These are phyloP conservation scores for Friedmanniomyces endolithicus DNA, from an alignment of 495 filamentous ascomycete species.

Conservation along the genomic window DNA sequence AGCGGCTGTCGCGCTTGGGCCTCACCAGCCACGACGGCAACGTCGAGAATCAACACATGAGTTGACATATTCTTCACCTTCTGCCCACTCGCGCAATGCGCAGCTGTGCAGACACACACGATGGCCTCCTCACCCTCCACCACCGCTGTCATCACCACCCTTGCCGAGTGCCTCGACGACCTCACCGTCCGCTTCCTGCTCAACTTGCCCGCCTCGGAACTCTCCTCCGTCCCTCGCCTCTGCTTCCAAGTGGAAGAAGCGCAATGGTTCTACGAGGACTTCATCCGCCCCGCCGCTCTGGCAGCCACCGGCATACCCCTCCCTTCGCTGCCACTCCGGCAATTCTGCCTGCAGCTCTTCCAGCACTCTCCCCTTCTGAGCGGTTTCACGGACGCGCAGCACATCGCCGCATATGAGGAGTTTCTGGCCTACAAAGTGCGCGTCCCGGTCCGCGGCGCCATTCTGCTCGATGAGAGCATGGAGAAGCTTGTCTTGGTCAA, in stretches of 20 bases:
- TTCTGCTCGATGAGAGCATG: slow-evolving; percentile 83
- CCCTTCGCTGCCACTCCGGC: slow-evolving; percentile 69
- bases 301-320: slow-evolving; percentile 47
- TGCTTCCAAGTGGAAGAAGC: slow-evolving; percentile 98
- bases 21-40: too few relatives aligned
- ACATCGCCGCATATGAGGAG: slow-evolving; percentile 69
- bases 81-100: too few relatives aligned
- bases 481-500: slow-evolving; percentile 84
- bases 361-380: slow-evolving; percentile 82
- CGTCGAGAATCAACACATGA: neutral
- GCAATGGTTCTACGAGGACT: slow-evolving; percentile 99
- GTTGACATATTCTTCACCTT: neutral
- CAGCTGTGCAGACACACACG: neutral
- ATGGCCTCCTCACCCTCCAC: neutral
- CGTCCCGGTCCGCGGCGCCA: slow-evolving; percentile 85
- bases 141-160: slow-evolving; percentile 3
- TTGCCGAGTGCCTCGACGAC: slow-evolving; percentile 72
- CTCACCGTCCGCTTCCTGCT: slow-evolving; percentile 91
- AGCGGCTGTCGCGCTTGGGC: too few relatives aligned
- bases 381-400: slow-evolving; percentile 60
- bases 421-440: slow-evolving; percentile 89
- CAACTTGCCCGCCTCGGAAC: slow-evolving; percentile 82
- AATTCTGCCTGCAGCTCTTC: slow-evolving; percentile 79
- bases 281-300: slow-evolving; percentile 61
- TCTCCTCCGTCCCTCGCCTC: slow-evolving; percentile 78